Evolutionary conservation across 768 basidiomycete genomes (phyloP), one percentile per base, ranked within the genome.

Genomic region (Psilocybe azurescens): DNA sequence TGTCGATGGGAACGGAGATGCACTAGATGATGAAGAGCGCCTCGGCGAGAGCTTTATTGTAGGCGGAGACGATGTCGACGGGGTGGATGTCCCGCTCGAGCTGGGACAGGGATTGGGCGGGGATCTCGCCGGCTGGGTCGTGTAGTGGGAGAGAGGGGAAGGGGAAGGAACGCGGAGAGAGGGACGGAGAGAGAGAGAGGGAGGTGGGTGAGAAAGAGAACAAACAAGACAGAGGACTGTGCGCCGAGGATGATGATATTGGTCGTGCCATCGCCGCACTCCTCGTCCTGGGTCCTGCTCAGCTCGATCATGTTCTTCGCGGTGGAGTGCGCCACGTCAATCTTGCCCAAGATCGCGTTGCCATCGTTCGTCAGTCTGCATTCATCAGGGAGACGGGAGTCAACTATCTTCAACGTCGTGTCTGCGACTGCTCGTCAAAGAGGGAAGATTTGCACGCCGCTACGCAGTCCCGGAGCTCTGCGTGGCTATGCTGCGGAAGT

Each of bases 291-390:
- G 1, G 97, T 99, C 73, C 97, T 79, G 69, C 94, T 94, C 9
- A 99, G 87, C 78, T 99, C 97, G 66, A 99, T 97, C 97, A 99
- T 99, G 68, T 96, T 97, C 81, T 99, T 99, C 28, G 97, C 97
- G n/a, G n/a, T n/a, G n/a, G n/a, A n/a, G n/a, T n/a, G n/a, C n/a
- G n/a, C n/a, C n/a, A n/a, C 97, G 68, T 99, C 97, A 67, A 99
- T 99, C 76, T 99, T 97, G 56, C 97, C 89, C 44, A 99, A 81
- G 65, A 99, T 99, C 2, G 97, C 96, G 70, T 99, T 97, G n/a
- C 97, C 97, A 71, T 99, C 97, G 75, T 99, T 98, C 2, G 97
- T 99, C 18, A 98, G 80, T 64, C 96, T 97, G 66, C 8, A 28
- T n/a, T 28, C 41, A 41, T 56, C 33, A 30, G 33, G 46, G 56